Evolutionary conservation across 768 basidiomycete species (phyloP).

Genomic region (Panellus pusillus): DNA sequence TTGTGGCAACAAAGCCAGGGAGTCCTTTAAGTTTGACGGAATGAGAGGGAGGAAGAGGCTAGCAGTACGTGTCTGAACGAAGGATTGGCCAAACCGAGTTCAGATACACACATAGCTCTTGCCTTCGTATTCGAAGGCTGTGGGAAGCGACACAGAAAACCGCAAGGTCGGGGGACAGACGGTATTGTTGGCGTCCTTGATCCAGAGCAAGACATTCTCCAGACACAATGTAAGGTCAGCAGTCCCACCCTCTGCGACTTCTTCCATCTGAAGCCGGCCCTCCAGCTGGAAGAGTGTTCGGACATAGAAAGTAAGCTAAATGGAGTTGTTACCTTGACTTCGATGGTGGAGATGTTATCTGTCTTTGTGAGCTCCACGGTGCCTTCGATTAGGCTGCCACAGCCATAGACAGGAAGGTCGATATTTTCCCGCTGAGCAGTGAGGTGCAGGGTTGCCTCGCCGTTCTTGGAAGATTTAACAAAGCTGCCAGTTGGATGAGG

Average conservation of each 20-base stretch:
- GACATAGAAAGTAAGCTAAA: conserved; percentile 2
- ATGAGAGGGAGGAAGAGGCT: conserved; percentile 74
- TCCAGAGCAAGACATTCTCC: conserved; percentile 58
- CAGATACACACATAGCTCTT: conserved; percentile 55
- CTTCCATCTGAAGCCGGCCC: conserved; percentile 56
- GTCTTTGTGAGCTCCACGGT: conserved; percentile 53
- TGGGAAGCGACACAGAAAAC: conserved; percentile 60
- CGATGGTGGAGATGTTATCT: conserved; percentile 58
- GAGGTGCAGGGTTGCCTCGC: conserved; percentile 52
- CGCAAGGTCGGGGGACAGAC: conserved; percentile 53
- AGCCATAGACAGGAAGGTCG: conserved; percentile 58
- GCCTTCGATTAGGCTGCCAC: conserved; percentile 53
- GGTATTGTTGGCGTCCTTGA: conserved; percentile 40
- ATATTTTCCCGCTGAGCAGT: conserved; percentile 51
- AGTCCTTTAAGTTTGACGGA: conserved; percentile 67
- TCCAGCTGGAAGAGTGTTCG: conserved; percentile 46
- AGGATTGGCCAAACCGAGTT: not conserved
- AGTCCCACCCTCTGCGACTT: conserved; percentile 68
- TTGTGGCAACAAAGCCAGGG: conserved; percentile 68
- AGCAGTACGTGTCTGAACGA: conserved; percentile 5
- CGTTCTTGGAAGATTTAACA: conserved; percentile 58
- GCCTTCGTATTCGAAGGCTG: conserved; percentile 54
- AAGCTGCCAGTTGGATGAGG: conserved; percentile 48
- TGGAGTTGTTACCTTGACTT: conserved; percentile 52
- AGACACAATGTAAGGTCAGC: conserved; percentile 52